Conservation (phyloP, 2,329 filamentous ascomycete genomes). For the Orbilia oligospora region DNA sequence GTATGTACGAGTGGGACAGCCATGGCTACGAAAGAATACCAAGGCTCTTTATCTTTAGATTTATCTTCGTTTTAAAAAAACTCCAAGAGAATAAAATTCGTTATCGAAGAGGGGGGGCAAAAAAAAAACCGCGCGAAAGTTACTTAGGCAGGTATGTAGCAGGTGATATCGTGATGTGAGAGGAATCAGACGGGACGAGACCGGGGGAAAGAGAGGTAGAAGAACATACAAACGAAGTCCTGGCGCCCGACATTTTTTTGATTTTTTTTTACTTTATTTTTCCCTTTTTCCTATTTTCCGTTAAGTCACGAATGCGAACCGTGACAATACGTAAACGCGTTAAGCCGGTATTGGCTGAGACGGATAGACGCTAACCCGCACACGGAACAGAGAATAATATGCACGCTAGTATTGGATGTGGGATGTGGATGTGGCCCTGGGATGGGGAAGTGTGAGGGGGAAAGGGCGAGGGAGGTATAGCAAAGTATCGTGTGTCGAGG, state of each 20-base stretch:
- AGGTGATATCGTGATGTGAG: not conserved
- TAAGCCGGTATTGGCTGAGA: constrained; percentile 17
- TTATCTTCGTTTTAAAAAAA: not conserved
- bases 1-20: constrained; percentile 51
- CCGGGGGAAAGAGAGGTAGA: constrained; percentile 9
- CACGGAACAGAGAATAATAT: constrained; percentile 18
- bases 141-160: not conserved
- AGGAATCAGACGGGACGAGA: not conserved
- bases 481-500: constrained; percentile 7
- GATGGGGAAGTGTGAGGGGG: not conserved
- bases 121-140: constrained; percentile 4
- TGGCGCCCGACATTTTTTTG: constrained; percentile 34
- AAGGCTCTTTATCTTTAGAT: not conserved
- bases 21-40: constrained; percentile 30
- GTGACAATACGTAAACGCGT: not conserved
- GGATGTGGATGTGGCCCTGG: not conserved
- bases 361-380: not conserved
- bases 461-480: not conserved
- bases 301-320: not conserved
- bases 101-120: not conserved
- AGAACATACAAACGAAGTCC: constrained; percentile 45
- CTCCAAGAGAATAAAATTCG: not conserved
- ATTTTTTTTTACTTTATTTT: not conserved
- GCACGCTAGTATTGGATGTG: constrained; percentile 27
- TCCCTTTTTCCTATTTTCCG: not conserved